Conservation (phyloP, 2,329 filamentous ascomycete species). For the Colletotrichum euphorbiae region DNA sequence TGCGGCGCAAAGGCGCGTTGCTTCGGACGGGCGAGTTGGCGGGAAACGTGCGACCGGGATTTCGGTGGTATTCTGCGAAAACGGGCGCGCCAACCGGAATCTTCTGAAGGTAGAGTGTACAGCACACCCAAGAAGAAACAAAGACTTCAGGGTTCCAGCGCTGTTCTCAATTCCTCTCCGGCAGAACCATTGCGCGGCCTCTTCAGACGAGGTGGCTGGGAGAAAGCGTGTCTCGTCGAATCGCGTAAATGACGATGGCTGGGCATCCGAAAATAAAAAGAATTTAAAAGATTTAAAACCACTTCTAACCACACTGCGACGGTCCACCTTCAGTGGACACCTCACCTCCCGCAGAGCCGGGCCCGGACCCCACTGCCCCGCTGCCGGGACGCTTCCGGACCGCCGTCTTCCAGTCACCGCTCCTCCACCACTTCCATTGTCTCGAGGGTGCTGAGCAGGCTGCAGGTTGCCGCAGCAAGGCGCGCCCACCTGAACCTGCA, state of each 20-base stretch:
- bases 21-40: too few relatives aligned
- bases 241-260: constrained; percentile 35
- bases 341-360: background rate
- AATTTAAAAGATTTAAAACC: too few relatives aligned
- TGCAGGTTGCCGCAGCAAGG: too few relatives aligned
- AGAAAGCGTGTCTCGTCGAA: background rate
- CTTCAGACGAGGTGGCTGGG: constrained; percentile 24
- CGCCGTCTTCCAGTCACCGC: constrained; percentile 6
- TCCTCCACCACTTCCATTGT: background rate
- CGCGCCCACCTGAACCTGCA: background rate
- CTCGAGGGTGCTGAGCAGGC: too few relatives aligned
- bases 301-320: background rate
- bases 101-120: too few relatives aligned
- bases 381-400: constrained; percentile 21
- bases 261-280: background rate
- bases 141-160: background rate
- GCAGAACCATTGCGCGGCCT: background rate
- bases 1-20: too few relatives aligned
- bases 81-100: too few relatives aligned
- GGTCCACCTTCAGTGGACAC: background rate
- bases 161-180: background rate
- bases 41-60: too few relatives aligned
- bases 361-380: constrained; percentile 1
- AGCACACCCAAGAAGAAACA: background rate
- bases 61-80: too few relatives aligned